phyloP scores from a whole-genome alignment of 108 stramenopile genomes.

The Cylindrotheca closterium region DNA sequence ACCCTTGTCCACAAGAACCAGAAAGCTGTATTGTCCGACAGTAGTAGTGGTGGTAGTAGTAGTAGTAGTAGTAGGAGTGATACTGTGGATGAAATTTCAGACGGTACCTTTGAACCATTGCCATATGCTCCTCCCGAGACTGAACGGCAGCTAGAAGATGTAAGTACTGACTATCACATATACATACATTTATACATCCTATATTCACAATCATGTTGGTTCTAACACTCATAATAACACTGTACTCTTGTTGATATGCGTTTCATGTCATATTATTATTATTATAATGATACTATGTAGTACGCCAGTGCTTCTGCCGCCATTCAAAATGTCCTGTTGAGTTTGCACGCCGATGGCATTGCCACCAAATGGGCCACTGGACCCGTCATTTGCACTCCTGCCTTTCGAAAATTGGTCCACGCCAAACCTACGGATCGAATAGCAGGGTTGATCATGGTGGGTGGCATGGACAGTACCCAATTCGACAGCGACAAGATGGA shows the following conservation, averaged over 20 bases:
- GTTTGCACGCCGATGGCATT: slow-evolving; percentile 67
- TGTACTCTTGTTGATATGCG: no score
- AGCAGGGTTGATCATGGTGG: slow-evolving; percentile 74
- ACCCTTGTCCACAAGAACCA: slow-evolving; percentile 52
- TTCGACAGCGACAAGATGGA: slow-evolving; percentile 3
- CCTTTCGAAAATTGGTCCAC: slow-evolving; percentile 62
- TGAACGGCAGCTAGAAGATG: slow-evolving; percentile 67
- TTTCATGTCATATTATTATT: no score
- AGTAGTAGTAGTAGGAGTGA: neutral
- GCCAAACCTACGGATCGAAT: slow-evolving; percentile 54
- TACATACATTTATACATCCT: neutral
- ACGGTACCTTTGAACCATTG: slow-evolving; percentile 35
- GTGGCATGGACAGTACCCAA: slow-evolving; percentile 19
- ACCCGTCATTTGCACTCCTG: slow-evolving; percentile 57
- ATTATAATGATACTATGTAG: no score
- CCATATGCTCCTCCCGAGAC: slow-evolving; percentile 55
- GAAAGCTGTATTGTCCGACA: neutral
- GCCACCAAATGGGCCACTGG: slow-evolving; percentile 76
- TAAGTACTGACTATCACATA: no score
- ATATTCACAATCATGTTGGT: neutral
- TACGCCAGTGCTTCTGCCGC: slow-evolving; percentile 76
- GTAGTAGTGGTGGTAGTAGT: neutral
- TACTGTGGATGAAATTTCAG: neutral
- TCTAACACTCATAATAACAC: neutral
- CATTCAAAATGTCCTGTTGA: slow-evolving; percentile 64